Evolutionary conservation across 1,284 basidiomycete genomes (phyloP).

Genomic region (Vanrija pseudolonga): DNA sequence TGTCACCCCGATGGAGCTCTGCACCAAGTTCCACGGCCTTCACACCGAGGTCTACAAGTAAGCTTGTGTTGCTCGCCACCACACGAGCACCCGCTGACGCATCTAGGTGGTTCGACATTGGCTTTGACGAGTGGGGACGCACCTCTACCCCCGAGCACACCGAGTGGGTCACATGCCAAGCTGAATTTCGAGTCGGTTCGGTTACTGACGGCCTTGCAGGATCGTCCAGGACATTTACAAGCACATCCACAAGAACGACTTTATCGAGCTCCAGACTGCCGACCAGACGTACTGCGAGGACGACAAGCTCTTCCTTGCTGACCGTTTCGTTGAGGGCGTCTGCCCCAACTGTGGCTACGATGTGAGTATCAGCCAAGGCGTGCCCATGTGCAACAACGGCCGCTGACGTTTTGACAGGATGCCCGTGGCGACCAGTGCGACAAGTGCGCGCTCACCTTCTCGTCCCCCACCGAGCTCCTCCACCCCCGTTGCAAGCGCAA

Average conservation of each 20-base stretch:
- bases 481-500: constrained; percentile 92
- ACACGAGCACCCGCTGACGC: background rate
- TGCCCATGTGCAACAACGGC: background rate
- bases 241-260: constrained; percentile 72
- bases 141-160: constrained; percentile 90
- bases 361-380: constrained; percentile 48
- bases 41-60: constrained; percentile 93
- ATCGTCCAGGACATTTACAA: constrained; percentile 84
- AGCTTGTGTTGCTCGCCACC: background rate
- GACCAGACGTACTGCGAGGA: constrained; percentile 92
- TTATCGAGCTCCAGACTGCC: constrained; percentile 74
- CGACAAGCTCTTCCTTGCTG: constrained; percentile 87
- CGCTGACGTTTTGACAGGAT: constrained; percentile 57
- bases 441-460: constrained; percentile 81
- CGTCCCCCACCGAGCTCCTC: constrained; percentile 86
- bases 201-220: constrained; percentile 51
- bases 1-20: constrained; percentile 78
- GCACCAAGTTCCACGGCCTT: constrained; percentile 87
- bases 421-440: constrained; percentile 99
- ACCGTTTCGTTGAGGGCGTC: constrained; percentile 90
- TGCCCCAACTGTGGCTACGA: constrained; percentile 87
- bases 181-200: background rate
- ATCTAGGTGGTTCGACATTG: constrained; percentile 52
- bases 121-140: constrained; percentile 95
- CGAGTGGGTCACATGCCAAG: constrained; percentile 56